A percentile compares a stretch with the other conserved stretches of the same genome.
Conservation (phyloP, 257 asterid species). For the Primulina huaijiensis region DNA sequence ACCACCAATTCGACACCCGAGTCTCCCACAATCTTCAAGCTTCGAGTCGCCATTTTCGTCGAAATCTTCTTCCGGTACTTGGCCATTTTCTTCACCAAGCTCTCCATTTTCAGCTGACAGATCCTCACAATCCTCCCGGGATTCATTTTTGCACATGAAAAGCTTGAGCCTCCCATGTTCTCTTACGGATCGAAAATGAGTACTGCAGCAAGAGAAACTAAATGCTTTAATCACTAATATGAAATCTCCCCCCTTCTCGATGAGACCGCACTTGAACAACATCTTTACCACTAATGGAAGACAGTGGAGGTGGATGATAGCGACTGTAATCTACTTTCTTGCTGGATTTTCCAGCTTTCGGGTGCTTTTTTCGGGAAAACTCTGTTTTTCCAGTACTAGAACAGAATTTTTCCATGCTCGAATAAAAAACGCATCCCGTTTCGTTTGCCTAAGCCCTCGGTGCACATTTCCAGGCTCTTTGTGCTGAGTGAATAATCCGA, state of each 20-base stretch:
- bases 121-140: not conserved
- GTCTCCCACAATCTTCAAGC: constrained; percentile 18
- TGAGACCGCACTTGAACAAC: constrained; percentile 37
- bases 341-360: constrained; percentile 9
- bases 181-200: constrained; percentile 32
- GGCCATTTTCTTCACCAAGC: not conserved
- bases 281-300: constrained; percentile 36
- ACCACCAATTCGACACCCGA: constrained; percentile 22
- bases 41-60: not conserved
- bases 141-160: constrained; percentile 18
- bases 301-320: constrained; percentile 43
- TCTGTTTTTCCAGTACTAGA: constrained; percentile 17
- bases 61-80: too few relatives aligned
- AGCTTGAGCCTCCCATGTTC: constrained; percentile 44
- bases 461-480: constrained; percentile 45
- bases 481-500: constrained; percentile 28
- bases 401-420: constrained; percentile 32
- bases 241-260: constrained; percentile 46
- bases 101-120: not conserved
- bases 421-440: constrained; percentile 37
- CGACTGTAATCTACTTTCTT: constrained; percentile 12
- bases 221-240: constrained; percentile 40
- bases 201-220: constrained; percentile 10
- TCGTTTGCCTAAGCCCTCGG: constrained; percentile 49
- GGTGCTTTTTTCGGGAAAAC: not conserved